Conservation (phyloP, 1,284 basidiomycete species). For the Anthracocystis panici-leucophaei region DNA sequence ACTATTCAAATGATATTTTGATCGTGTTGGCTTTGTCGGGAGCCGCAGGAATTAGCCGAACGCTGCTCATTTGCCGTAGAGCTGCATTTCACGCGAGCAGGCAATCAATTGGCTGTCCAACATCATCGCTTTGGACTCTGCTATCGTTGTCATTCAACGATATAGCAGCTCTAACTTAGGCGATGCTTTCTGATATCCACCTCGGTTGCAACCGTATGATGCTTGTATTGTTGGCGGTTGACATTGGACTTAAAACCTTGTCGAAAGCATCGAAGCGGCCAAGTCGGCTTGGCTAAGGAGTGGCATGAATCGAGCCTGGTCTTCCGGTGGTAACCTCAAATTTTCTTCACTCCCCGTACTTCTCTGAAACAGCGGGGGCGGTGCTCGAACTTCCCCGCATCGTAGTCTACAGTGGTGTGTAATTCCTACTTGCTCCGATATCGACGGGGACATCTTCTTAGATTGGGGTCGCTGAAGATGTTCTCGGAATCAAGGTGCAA, state of each 20-base stretch:
- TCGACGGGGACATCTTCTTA: not conserved
- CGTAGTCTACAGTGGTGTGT: not conserved
- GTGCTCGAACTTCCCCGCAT: constrained; percentile 7
- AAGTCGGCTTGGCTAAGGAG: no score
- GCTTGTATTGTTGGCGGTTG: no score
- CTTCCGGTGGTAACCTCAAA: constrained; percentile 2
- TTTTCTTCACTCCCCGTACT: not conserved
- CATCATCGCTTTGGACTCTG: no score
- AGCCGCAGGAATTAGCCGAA: constrained; percentile 35
- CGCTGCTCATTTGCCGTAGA: constrained; percentile 14
- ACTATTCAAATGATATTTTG: no score
- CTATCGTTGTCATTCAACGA: no score
- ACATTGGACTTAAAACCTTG: no score
- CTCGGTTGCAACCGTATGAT: no score
- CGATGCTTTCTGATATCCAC: no score
- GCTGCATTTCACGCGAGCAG: constrained; percentile 31
- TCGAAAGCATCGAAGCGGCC: no score
- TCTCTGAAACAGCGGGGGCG: constrained; percentile 1
- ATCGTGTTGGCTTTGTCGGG: constrained; percentile 13
- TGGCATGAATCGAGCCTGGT: no score
- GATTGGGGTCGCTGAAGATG: not conserved
- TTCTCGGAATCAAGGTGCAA: not conserved
- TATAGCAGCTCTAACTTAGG: no score
- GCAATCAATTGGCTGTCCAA: no score
- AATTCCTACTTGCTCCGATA: constrained; percentile 5